Evolutionary conservation across 129 eudicot species (phyloP).

Genomic region (Daucus carota): DH1_v3.0 NC_030381.2:1819001-1819500

Average conservation of each 20-base stretch:
- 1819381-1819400: background rate
- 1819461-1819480: background rate
- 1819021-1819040: conserved; percentile 50
- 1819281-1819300: conserved; percentile 45
- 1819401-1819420: background rate
- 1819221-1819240: background rate
- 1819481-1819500: conserved; percentile 15
- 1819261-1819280: conserved; percentile 6
- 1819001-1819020: conserved; percentile 44
- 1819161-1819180: conserved; percentile 55
- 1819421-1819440: conserved; percentile 8
- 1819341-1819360: conserved; percentile 14
- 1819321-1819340: background rate
- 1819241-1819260: background rate
- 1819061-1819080: conserved; percentile 42
- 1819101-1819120: conserved; percentile 36
- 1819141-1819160: conserved; percentile 59
- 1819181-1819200: conserved; percentile 98
- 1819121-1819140: conserved; percentile 44
- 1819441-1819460: conserved; percentile 6
- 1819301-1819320: conserved; percentile 62
- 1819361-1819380: conserved; percentile 1
- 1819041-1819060: conserved; percentile 36
- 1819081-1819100: conserved; percentile 43
- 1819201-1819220: conserved; percentile 26